A percentile compares a stretch with the other conserved stretches of the same genome.
Conservation (phyloP, 2,329 filamentous ascomycete species). For the Blastomyces gilchristii region DNA sequence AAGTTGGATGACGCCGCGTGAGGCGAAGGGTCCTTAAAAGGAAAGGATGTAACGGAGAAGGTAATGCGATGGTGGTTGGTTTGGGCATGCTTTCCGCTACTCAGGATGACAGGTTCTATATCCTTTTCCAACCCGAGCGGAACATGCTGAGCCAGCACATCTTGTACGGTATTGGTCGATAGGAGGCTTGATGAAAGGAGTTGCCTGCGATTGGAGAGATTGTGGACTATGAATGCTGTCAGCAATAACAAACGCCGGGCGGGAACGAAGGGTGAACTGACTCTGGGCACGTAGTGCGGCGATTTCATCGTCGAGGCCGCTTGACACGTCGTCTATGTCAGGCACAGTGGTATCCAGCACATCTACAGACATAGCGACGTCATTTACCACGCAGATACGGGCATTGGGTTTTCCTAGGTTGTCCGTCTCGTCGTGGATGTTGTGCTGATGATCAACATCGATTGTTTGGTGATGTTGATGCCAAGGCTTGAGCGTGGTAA, state of each 20-base stretch:
- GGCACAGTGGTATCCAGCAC: not conserved
- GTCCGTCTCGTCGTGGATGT: not conserved
- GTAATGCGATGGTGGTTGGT: conserved; percentile 36
- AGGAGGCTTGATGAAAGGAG: conserved; percentile 35
- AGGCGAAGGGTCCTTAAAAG: conserved; percentile 37
- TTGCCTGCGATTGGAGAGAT: conserved; percentile 30
- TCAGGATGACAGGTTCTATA: conserved; percentile 26
- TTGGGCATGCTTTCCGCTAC: conserved; percentile 25
- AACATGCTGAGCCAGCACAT: conserved; percentile 18
- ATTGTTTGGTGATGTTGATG: conserved; percentile 1
- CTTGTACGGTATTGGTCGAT: conserved; percentile 30
- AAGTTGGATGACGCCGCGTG: conserved; percentile 22
- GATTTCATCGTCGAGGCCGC: conserved; percentile 33
- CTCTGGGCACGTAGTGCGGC: conserved; percentile 33
- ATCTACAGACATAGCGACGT: not conserved
- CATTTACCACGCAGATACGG: not conserved
- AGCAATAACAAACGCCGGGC: conserved; percentile 5
- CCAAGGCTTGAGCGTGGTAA: not conserved
- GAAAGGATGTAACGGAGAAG: conserved; percentile 37
- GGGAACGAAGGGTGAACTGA: conserved; percentile 17
- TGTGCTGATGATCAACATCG: not conserved
- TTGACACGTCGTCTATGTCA: not conserved
- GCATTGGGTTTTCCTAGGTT: not conserved
- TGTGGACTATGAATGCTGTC: conserved; percentile 25
- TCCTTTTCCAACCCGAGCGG: conserved; percentile 16